Percentiles rank a stretch among this genome's conserved stretches.
Conservation (phyloP, 2,329 filamentous ascomycete species). For the Lecanicillium sp. region DNA sequence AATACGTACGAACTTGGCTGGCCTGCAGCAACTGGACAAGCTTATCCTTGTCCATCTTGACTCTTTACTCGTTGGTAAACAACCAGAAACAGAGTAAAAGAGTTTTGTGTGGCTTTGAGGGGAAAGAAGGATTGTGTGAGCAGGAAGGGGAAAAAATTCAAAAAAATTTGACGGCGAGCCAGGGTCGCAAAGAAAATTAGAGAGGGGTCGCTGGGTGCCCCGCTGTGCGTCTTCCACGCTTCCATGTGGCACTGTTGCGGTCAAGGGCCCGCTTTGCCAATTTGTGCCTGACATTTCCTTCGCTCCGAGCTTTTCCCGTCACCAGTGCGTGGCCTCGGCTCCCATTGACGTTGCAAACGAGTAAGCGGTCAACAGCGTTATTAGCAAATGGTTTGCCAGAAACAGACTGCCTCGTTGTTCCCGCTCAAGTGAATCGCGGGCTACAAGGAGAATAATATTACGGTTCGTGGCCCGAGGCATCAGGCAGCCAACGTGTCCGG, state of each 20-base stretch:
- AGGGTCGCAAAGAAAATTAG: slow-evolving; percentile 10
- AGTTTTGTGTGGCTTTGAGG: slow-evolving; percentile 1
- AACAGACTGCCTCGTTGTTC: too few relatives aligned
- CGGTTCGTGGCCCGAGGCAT: too few relatives aligned
- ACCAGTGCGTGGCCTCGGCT: not conserved
- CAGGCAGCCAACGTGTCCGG: too few relatives aligned
- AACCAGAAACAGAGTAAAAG: not conserved
- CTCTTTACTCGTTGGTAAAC: slow-evolving; percentile 7
- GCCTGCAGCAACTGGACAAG: slow-evolving; percentile 83
- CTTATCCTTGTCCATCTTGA: slow-evolving; percentile 50
- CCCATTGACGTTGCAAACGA: not conserved
- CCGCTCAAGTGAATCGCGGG: too few relatives aligned
- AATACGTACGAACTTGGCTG: slow-evolving; percentile 72
- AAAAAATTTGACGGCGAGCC: slow-evolving; percentile 5
- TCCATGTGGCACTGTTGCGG: not conserved
- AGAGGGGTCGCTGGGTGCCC: slow-evolving; percentile 8
- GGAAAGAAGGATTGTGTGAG: slow-evolving; percentile 2
- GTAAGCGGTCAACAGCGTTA: too few relatives aligned
- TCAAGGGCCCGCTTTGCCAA: not conserved
- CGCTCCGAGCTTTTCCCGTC: not conserved
- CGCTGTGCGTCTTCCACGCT: not conserved
- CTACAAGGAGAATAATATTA: too few relatives aligned
- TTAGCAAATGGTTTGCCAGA: too few relatives aligned
- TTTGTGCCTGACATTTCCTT: not conserved
- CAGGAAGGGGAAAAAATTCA: slow-evolving; percentile 1